Evolutionary conservation across 1,284 basidiomycete genomes (phyloP).

Genomic region (Boletus mariae): DNA sequence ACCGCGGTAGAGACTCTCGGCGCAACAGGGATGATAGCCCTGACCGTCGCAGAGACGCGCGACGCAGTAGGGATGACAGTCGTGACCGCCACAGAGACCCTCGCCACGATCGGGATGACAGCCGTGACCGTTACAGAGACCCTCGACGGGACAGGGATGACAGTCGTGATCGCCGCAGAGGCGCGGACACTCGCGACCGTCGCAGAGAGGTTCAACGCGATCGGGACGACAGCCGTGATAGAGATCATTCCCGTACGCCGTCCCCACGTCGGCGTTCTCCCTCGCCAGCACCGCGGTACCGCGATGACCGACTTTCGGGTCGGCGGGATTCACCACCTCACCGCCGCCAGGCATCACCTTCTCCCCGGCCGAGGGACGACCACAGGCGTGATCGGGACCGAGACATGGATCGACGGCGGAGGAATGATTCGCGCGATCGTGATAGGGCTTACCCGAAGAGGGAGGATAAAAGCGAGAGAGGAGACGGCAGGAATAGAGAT

Average conservation of each 20-base stretch:
- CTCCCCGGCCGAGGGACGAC: slow-evolving; percentile 19
- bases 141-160: too few species aligned
- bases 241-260: slow-evolving; percentile 26
- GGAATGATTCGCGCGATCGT: slow-evolving; percentile 26
- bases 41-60: slow-evolving; percentile 9
- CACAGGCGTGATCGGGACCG: slow-evolving; percentile 16
- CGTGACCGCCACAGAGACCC: slow-evolving; percentile 3
- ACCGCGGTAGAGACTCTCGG: slow-evolving; percentile 12
- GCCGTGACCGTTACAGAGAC: background rate
- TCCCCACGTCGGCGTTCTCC: slow-evolving; percentile 33
- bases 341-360: slow-evolving; percentile 22
- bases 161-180: slow-evolving; percentile 15
- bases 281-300: slow-evolving; percentile 35
- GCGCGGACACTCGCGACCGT: slow-evolving; percentile 11
- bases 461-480: slow-evolving; percentile 19
- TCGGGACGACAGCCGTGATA: slow-evolving; percentile 17
- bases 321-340: slow-evolving; percentile 34
- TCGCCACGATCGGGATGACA: slow-evolving; percentile 13
- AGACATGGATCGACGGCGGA: slow-evolving; percentile 25
- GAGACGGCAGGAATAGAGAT: slow-evolving; percentile 11
- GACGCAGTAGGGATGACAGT: slow-evolving; percentile 16
- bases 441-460: slow-evolving; percentile 14
- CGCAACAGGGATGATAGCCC: slow-evolving; percentile 17
- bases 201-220: slow-evolving; percentile 11
- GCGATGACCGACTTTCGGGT: slow-evolving; percentile 27